These are phyloP conservation scores for Pseudozyma thailandica DNA, from an alignment of 1,284 basidiomycete genomes.

Conservation along the genomic window DNA sequence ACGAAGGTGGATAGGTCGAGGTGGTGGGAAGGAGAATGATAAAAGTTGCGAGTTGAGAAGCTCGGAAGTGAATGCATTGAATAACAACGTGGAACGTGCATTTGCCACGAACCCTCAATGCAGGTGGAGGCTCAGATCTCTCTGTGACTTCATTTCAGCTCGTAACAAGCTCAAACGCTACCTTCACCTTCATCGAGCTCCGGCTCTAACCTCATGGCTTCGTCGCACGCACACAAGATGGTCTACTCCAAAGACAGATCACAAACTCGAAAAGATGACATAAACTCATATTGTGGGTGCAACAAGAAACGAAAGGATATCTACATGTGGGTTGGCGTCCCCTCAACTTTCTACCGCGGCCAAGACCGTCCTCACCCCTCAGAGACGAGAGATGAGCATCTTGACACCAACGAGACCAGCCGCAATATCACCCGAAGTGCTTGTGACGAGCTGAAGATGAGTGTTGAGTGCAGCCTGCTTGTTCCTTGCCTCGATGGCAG, in stretches of 20 bases:
- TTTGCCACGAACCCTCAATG: neutral
- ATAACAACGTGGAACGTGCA: conserved; percentile 17
- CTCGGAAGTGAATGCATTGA: neutral
- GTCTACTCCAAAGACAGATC: no score
- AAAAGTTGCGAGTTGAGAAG: no score
- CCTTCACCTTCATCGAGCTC: no score
- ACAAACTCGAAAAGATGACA: no score
- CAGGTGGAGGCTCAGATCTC: neutral
- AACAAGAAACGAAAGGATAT: conserved; percentile 7
- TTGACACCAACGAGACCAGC: conserved; percentile 64
- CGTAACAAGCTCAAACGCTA: no score
- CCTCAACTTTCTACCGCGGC: neutral
- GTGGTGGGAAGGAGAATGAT: no score
- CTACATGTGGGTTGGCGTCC: conserved; percentile 11
- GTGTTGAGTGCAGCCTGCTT: conserved; percentile 59
- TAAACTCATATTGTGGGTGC: neutral
- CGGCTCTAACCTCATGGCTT: no score
- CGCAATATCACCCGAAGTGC: conserved; percentile 59
- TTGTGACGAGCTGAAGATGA: conserved; percentile 63
- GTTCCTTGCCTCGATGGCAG: conserved; percentile 62
- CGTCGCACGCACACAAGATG: no score
- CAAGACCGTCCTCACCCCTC: neutral
- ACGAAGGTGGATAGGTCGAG: no score
- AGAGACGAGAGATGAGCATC: conserved; percentile 59
- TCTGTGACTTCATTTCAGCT: neutral